A percentile compares a stretch with the other conserved stretches of the same genome.
These are phyloP conservation scores for Colletotrichum siamense DNA, from an alignment of 2,329 filamentous ascomycete genomes.

Conservation along the genomic window DNA sequence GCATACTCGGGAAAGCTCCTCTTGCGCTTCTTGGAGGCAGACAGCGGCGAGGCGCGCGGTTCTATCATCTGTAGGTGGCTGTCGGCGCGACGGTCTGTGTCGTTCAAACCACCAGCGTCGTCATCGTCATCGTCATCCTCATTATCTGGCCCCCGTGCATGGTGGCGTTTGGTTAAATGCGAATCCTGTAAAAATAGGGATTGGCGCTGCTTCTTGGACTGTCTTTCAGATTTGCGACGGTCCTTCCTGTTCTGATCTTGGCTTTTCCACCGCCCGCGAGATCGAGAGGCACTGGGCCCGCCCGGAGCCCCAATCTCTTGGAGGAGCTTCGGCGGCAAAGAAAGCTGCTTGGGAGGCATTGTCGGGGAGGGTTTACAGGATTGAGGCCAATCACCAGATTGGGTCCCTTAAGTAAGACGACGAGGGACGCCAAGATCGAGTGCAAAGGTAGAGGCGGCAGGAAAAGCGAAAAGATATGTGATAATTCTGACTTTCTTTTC, in stretches of 20 bases:
- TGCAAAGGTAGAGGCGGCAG: not conserved
- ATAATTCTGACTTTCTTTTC: not conserved
- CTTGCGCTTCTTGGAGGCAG: slow-evolving; percentile 11
- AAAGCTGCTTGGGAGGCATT: slow-evolving; percentile 42
- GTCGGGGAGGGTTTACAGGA: not conserved
- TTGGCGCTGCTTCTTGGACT: slow-evolving; percentile 59
- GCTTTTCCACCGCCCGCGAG: slow-evolving; percentile 19
- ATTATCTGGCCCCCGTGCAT: slow-evolving; percentile 20
- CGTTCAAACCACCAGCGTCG: slow-evolving; percentile 23
- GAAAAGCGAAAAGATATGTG: not conserved
- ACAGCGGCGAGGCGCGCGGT: not conserved
- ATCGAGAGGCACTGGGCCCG: not conserved
- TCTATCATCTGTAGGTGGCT: not conserved
- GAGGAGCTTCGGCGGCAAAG: slow-evolving; percentile 48
- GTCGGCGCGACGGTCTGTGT: not conserved
- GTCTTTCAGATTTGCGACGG: slow-evolving; percentile 69
- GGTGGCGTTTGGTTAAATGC: slow-evolving; percentile 29
- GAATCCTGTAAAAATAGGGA: slow-evolving; percentile 5
- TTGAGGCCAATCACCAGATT: not conserved
- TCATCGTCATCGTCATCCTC: slow-evolving; percentile 26
- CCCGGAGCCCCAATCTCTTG: slow-evolving; percentile 43
- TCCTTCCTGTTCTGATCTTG: slow-evolving; percentile 60
- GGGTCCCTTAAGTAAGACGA: not conserved
- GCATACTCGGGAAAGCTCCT: slow-evolving; percentile 20
- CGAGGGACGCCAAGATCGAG: not conserved